Base-by-base conservation (phyloP, 208 protist species). In the Trypanosomatidae sp. region DNA sequence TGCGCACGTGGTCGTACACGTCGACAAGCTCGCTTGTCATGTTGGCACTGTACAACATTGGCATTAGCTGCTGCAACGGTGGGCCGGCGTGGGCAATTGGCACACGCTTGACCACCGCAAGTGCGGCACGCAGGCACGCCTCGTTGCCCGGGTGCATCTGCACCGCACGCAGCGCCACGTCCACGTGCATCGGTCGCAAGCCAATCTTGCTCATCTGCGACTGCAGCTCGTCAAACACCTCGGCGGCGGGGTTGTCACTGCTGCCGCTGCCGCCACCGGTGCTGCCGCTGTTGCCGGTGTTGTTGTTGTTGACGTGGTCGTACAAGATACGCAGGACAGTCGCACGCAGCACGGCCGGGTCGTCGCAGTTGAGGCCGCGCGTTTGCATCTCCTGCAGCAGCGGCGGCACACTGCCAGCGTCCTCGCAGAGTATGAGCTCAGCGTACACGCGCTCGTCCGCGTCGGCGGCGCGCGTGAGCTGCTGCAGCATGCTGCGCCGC, bases 371-470 rank as follows among this genome's bases (percentile, higher is more conserved):
- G 5, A 93, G 70, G 0, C 84, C 84, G 0, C 68, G 53, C 23
- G 73, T 68, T 6, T 52, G 38, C 58, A 88, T 71, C 21, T 88
- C 77, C 3, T 54, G 58, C 11, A 89, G 45, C 21, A 93, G 15
- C 23, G 37, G 47, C n/a, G 57, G 48, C 2, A 73, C 53, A n/a
- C 77, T 53, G n/a, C 76, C 72, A 6, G 40, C 51, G 15, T 46
- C 32, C 1, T 66, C 71, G n/a, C 69, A 52, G 30, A 67, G 30
- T 45, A 93, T 71, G 25, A 89, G 66, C 48, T 81, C 63, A 0
- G 69, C 76, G 43, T 87, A 89, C 4, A 89, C 59, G 32, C 27
- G 30, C 38, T 93, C 84, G 51, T 88, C 74, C 0, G 78, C 84
- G 35, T 88, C 66, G 15, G 49, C 38, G 6, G 76, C 71, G 13